Evolutionary conservation across 2,329 filamentous ascomycete species (phyloP), one percentile per base, ranked within the genome.

Genomic region (Aplosporella prunicola): DNA sequence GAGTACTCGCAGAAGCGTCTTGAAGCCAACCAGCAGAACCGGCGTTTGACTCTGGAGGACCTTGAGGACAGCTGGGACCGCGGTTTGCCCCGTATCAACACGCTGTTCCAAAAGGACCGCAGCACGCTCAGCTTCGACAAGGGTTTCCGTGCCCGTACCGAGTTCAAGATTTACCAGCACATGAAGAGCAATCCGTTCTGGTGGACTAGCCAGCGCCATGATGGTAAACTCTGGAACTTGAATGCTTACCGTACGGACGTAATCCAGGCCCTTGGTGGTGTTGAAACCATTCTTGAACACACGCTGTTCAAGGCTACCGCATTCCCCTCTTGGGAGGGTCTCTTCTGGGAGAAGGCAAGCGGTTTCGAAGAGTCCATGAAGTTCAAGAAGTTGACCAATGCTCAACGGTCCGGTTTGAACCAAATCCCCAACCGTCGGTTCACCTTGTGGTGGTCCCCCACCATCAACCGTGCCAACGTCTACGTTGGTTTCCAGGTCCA

Each of bases 171-270:
- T 20, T 98, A 96, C 57, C 89, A 96, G 60, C 71, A 96, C 43
- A 96, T 98, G 89, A 95, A 93, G 76, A 93, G 82, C 63, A 95
- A 96, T 57, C 91, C 91, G 0, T 96, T 96, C 71, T 95, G 88
- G 87, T 98, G 91, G 91, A 98, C 91, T 4, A 93, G 84, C 52
- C 89, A 96, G 61, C 74, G 91, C 25, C 93, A 98, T 53, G 91
- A 98, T 52, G 91, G 91, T 56, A 96, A 96, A 55, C 63, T 98
- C 4, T 98, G 91, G 91, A 95, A 95, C 46, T 61, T 98, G 37
- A 96, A 96, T 47, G 84, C 86, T 1, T 95, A 96, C 63, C 72
- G 91, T 45, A 95, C 91, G 5, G 91, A 98, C 65, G 87, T 95
- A 8, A 98, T 98, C 41, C 91, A 96, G 58, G 88, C 89, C 0